These are phyloP conservation scores for Penicillium desertorum DNA, from an alignment of 495 filamentous ascomycete species.

Conservation along the genomic window DNA sequence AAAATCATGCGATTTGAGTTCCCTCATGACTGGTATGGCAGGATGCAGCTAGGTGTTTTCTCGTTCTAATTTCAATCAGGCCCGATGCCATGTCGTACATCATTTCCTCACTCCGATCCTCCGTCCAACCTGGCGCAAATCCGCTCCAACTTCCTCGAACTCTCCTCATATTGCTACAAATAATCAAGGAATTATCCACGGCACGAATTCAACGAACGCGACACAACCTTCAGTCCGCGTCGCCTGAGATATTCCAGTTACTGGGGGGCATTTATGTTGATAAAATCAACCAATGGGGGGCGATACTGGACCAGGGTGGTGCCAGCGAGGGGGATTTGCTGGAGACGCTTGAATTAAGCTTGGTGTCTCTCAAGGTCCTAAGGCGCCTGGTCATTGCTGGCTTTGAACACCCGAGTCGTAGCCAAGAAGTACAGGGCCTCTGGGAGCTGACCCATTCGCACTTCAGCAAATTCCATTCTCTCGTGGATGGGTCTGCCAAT, in stretches of 20 bases:
- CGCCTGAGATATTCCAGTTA: constrained; percentile 77
- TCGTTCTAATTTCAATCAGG: constrained; percentile 30
- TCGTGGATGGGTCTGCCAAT: constrained; percentile 29
- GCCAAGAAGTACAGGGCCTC: constrained; percentile 67
- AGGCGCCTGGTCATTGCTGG: constrained; percentile 77
- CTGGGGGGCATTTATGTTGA: constrained; percentile 74
- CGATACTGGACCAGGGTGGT: constrained; percentile 54
- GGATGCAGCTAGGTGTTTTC: not conserved
- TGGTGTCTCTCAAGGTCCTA: constrained; percentile 75
- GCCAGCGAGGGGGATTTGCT: constrained; percentile 58
- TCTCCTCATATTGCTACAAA: constrained; percentile 74
- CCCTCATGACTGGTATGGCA: constrained; percentile 70
- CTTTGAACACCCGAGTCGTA: constrained; percentile 80
- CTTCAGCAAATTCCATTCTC: constrained; percentile 63
- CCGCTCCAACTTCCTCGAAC: constrained; percentile 64
- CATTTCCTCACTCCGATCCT: constrained; percentile 58
- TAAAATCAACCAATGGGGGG: constrained; percentile 69
- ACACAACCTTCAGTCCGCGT: constrained; percentile 66
- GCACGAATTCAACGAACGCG: constrained; percentile 70
- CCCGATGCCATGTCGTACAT: constrained; percentile 55
- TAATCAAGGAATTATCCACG: constrained; percentile 86
- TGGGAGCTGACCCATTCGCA: constrained; percentile 73
- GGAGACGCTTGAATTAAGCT: constrained; percentile 67
- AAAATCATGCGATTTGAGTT: constrained; percentile 89
- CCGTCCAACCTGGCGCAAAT: constrained; percentile 43